Conservation (phyloP, 192 early-diverging fungal genomes). For the Dimargaris xerosporica region DNA sequence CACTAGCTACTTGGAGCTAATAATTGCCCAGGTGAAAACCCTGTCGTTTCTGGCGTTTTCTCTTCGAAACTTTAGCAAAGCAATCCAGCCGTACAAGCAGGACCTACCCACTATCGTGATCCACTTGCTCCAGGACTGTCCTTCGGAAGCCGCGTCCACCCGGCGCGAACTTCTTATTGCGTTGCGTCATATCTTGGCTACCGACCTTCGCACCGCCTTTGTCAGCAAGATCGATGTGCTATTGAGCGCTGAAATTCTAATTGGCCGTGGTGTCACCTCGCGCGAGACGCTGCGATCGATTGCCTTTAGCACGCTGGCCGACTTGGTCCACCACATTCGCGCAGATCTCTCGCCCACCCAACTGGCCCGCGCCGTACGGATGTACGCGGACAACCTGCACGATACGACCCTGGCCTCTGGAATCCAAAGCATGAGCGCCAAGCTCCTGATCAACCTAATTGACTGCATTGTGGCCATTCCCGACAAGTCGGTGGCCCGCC, state of each 20-base stretch:
- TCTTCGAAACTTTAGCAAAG: slow-evolving; percentile 56
- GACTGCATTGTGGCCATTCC: slow-evolving; percentile 67
- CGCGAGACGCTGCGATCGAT: slow-evolving; percentile 82
- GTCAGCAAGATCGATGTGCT: slow-evolving; percentile 83
- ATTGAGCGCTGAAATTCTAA: slow-evolving; percentile 83
- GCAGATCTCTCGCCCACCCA: slow-evolving; percentile 65
- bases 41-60: slow-evolving; percentile 96
- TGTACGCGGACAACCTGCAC: slow-evolving; percentile 85
- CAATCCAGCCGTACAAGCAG: slow-evolving; percentile 56
- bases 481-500: slow-evolving; percentile 44
- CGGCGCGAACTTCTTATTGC: slow-evolving; percentile 94
- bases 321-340: slow-evolving; percentile 91
- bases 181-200: slow-evolving; percentile 84
- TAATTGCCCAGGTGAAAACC: slow-evolving; percentile 95
- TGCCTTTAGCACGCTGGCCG: slow-evolving; percentile 88
- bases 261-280: slow-evolving; percentile 84
- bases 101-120: slow-evolving; percentile 81
- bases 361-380: slow-evolving; percentile 68
- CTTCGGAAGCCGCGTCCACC: slow-evolving; percentile 79
- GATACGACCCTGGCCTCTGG: slow-evolving; percentile 78
- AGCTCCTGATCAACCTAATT: slow-evolving; percentile 78
- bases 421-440: slow-evolving; percentile 95
- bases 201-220: slow-evolving; percentile 79
- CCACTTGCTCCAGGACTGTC: slow-evolving; percentile 78
- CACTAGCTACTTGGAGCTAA: slow-evolving; percentile 71